phyloP scores from a whole-genome alignment of 306 rosid species.

The Astragalus membranaceus region DNA sequence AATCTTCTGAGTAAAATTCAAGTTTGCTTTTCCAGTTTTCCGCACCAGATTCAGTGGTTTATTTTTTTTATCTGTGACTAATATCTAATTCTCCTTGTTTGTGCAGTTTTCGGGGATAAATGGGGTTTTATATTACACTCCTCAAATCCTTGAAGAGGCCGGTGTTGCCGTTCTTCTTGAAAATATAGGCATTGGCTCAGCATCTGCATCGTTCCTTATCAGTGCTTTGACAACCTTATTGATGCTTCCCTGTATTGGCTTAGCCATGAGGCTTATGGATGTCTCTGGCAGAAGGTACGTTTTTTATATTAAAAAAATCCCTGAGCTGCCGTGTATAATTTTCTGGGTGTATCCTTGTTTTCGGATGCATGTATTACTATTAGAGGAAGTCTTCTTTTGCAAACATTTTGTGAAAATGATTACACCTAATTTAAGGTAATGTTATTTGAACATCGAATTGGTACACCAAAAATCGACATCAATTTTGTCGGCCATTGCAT shows the following conservation, averaged over 20 bases:
- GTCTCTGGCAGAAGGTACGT: constrained; percentile 62
- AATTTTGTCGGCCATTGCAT: too few relatives aligned
- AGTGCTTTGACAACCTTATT: constrained; percentile 73
- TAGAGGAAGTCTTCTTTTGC: not conserved
- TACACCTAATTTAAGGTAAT: not conserved
- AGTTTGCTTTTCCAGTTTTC: not conserved
- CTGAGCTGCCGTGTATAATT: not conserved
- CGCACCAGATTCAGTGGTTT: not conserved
- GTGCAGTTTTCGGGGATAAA: constrained; percentile 76
- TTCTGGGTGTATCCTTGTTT: not conserved
- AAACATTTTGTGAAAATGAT: not conserved
- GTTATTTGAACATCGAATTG: too few relatives aligned
- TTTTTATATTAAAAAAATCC: not conserved
- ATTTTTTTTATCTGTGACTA: not conserved
- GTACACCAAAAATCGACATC: too few relatives aligned
- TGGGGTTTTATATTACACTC: constrained; percentile 86
- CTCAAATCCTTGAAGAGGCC: constrained; percentile 80
- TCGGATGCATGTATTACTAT: not conserved
- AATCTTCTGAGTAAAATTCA: not conserved
- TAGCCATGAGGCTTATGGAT: constrained; percentile 80
- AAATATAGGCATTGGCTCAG: constrained; percentile 47
- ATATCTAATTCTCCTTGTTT: constrained; percentile 11
- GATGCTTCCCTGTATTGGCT: constrained; percentile 73
- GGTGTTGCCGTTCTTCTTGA: constrained; percentile 74
- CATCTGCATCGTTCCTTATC: constrained; percentile 65